Evolutionary conservation across 306 rosid species (phyloP).

Genomic region (Cyamopsis tetragonoloba): DNA sequence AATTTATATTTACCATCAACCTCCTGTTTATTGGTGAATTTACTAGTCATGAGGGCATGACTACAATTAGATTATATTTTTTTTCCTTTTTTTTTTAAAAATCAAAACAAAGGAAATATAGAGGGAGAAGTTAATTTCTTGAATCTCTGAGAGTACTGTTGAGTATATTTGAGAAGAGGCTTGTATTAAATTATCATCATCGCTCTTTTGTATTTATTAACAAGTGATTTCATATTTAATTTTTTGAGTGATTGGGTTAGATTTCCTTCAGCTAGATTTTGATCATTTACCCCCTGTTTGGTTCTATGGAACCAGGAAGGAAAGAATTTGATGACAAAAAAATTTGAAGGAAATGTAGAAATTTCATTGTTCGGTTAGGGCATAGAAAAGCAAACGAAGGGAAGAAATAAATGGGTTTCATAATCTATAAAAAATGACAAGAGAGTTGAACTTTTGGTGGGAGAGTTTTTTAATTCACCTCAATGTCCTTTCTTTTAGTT

Average conservation of each 20-base stretch:
- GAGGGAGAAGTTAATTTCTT: slow-evolving; percentile 24
- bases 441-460: too few relatives aligned
- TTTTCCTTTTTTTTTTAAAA: neutral
- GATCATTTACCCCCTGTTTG: too few relatives aligned
- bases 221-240: neutral
- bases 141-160: neutral
- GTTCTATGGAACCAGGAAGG: too few relatives aligned
- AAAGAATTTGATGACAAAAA: too few relatives aligned
- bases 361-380: too few relatives aligned
- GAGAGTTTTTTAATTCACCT: too few relatives aligned
- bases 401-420: too few relatives aligned
- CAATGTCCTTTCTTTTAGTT: too few relatives aligned
- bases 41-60: slow-evolving; percentile 61
- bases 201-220: neutral
- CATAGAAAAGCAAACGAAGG: too few relatives aligned
- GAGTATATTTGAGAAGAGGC: slow-evolving; percentile 8
- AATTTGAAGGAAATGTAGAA: too few relatives aligned
- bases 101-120: neutral
- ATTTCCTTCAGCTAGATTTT: neutral
- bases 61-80: slow-evolving; percentile 17
- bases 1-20: neutral
- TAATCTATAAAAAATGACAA: too few relatives aligned
- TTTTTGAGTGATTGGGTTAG: neutral
- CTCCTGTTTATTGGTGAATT: neutral
- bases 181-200: slow-evolving; percentile 2